Percentiles rank a stretch among this genome's conserved stretches.
Conservation (phyloP, 2,329 filamentous ascomycete species). For the Stromatinia cepivora region DNA sequence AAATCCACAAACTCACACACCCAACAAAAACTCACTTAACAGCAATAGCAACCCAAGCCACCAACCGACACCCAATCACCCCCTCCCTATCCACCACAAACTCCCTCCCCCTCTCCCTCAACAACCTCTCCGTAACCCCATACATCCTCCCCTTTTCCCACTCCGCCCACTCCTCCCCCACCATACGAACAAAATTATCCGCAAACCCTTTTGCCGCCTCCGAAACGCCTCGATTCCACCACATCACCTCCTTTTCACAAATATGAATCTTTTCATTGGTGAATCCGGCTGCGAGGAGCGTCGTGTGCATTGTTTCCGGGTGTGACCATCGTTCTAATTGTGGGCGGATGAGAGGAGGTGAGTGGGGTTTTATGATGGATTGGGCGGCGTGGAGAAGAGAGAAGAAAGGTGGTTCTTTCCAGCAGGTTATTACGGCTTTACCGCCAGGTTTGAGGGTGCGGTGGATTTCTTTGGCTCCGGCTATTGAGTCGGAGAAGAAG, state of each 20-base stretch:
- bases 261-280: fast-evolving
- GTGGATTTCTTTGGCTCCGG: slow-evolving; percentile 76
- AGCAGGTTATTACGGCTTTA: slow-evolving; percentile 46
- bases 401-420: background rate
- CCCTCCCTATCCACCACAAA: background rate
- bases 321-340: background rate
- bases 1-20: no score
- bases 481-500: slow-evolving; percentile 45
- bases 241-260: background rate
- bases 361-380: background rate
- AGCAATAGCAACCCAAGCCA: slow-evolving; percentile 1
- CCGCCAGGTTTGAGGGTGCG: slow-evolving; percentile 88
- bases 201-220: background rate
- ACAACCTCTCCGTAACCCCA: background rate
- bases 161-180: background rate
- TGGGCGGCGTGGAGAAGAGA: background rate
- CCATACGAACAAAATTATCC: background rate
- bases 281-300: background rate
- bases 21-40: background rate
- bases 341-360: background rate
- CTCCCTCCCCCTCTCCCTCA: background rate
- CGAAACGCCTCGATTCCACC: background rate
- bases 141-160: background rate
- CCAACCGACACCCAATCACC: background rate
- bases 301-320: background rate